Evolutionary conservation across 768 basidiomycete species (phyloP).

Genomic region (Serendipita sp.): DNA sequence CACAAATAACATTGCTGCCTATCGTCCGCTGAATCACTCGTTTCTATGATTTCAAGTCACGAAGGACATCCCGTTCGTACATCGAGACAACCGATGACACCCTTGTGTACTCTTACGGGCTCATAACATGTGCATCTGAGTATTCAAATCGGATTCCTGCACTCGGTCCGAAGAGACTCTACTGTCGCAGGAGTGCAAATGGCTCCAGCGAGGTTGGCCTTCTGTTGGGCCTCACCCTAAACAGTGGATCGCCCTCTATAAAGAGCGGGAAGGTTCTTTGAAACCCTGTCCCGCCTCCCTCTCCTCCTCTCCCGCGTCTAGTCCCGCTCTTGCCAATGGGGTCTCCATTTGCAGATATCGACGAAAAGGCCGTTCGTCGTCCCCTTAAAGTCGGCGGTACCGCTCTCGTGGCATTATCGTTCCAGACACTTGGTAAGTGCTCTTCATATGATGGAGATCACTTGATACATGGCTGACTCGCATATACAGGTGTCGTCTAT

Average conservation of each 20-base stretch:
- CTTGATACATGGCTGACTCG: neutral
- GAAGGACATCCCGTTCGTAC: neutral
- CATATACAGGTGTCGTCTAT: conserved; percentile 23
- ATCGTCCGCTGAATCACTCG: neutral
- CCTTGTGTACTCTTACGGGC: neutral
- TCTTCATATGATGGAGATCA: too few species aligned
- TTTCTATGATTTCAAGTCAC: neutral
- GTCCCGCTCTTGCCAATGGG: neutral
- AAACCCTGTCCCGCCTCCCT: neutral
- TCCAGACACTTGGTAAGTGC: conserved; percentile 7
- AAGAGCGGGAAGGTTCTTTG: too few species aligned
- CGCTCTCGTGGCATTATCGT: conserved; percentile 17
- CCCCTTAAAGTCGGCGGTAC: neutral
- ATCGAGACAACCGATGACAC: neutral
- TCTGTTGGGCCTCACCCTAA: too few species aligned
- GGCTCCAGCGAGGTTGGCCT: too few species aligned
- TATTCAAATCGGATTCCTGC: too few species aligned
- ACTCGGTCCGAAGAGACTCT: too few species aligned
- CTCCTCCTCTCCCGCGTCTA: neutral
- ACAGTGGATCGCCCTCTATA: too few species aligned
- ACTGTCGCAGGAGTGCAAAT: too few species aligned
- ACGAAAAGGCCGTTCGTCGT: neutral
- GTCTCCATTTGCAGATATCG: neutral
- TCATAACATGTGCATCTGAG: neutral
- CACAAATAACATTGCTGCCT: neutral